Percentiles rank a stretch among this genome's conserved stretches.
These are phyloP conservation scores for Penicillium sp. DNA, from an alignment of 2,329 filamentous ascomycete genomes.

Conservation along the genomic window DNA sequence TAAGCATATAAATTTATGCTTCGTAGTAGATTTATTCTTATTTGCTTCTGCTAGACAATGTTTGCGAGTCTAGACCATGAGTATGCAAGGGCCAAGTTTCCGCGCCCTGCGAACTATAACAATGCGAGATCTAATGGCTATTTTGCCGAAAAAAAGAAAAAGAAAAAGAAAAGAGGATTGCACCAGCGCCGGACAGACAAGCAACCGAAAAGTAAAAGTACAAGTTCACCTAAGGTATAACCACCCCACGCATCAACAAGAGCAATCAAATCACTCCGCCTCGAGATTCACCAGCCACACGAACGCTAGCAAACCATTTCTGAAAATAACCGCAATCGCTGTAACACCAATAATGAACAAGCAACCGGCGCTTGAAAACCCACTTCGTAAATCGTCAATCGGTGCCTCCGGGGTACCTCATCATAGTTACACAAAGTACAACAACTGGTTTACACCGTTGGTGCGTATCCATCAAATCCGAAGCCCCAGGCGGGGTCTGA, in stretches of 20 bases:
- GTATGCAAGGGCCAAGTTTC: neutral
- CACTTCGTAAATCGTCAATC: slow-evolving; percentile 8
- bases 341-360: neutral
- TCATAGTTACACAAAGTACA: neutral
- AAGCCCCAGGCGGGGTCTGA: neutral
- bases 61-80: neutral
- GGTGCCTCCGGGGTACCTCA: neutral
- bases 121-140: neutral
- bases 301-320: slow-evolving; percentile 2
- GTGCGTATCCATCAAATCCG: neutral
- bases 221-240: neutral
- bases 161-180: neutral
- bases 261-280: neutral
- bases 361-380: neutral
- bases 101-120: neutral
- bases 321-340: neutral
- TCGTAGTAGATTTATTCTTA: neutral
- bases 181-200: neutral
- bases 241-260: neutral
- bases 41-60: neutral
- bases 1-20: neutral
- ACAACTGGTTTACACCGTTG: neutral
- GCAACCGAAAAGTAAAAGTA: neutral
- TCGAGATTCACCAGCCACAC: neutral
- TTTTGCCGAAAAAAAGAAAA: neutral